Evolutionary conservation across 768 basidiomycete species (phyloP), one percentile per base, ranked within the genome.

Genomic region (Termitomyces sp.): DNA sequence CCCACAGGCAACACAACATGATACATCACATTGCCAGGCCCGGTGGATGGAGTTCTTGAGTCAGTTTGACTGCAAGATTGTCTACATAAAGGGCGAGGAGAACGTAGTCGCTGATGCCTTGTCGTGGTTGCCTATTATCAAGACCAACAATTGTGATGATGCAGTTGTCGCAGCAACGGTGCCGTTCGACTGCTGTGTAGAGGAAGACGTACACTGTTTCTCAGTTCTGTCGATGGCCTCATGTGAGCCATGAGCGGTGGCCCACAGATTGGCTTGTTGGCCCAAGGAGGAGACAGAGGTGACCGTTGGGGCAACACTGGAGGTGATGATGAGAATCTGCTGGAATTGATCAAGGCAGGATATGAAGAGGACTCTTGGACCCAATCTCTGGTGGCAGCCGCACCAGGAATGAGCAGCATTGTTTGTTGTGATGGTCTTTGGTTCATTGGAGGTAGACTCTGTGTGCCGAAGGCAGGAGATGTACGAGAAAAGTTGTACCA

Each of bases 41-140:
- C 50, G 67, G 0, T 77, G 76, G 78, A 61, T 65, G 48, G 65
- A 76, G 63, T 67, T 68, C 39, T 44, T 79, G 2, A 57, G 67
- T 0, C 71, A 78, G 26, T 78, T 68, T 53, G 68, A 78, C 30
- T 67, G 65, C 48, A 37, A 58, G 0, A 72, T 77, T 32, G 51
- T 60, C 0, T 79, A 78, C 56, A 56, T 78, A 1, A 43, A 50
- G 1, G 77, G 75, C 0, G 59, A 70, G 6, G 59, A 70, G 4
- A 77, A 79, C 55, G 56, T 58, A 2, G 67, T 68, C 0, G 71
- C 75, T 0, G 74, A 79, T 54, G 66, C 72, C 2, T 24, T 48
- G 22, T 48, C 46, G 4, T 6, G 12, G 13, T 30, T 48, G 13
- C 46, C 26, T 2, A 24, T 27, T 5, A 6, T 9, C 9, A 7